Evolutionary conservation across 129 eudicot species (phyloP), one percentile per base, ranked within the genome.

Genomic region (Saposhnikovia divaricata): DNA sequence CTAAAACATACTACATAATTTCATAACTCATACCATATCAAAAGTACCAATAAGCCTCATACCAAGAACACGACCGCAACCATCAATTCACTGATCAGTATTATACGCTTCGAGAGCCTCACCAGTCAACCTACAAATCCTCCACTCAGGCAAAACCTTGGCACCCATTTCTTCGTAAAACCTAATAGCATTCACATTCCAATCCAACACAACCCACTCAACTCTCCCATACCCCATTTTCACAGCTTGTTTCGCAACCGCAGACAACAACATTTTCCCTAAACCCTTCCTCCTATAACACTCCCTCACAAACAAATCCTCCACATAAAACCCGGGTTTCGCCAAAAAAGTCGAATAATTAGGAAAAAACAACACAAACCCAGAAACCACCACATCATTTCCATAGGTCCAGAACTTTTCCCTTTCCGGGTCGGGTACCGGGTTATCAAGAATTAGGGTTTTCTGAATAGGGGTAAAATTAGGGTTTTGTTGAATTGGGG

Each of bases 141-240:
- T 84, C 96, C 93, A 91, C 27, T 91, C 97, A 27, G 84, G 85
- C 89, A 90, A 72, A 5, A 93, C 87, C 84, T 83, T 34, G 44
- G 97, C 98, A 14, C 98, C 98, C 93, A 93, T 93, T 72, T 65
- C 81, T 83, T 93, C 89, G 31, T 93, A 93, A 75, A 93, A 93
- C 81, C 50, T 78, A 1, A 91, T 88, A 9, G 97, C 97, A 80
- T 90, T 90, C 83, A 82, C 81, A 76, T 94, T 91, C 98, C 98
- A 94, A 74, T 91, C 97, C 43, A 94, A 81, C 75, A 93, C 98
- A 25, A 82, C 91, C 98, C 98, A 93, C 77, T 93, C 98, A 82
- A 93, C 96, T 72, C 96, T 80, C 50, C 96, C 98, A 57, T 81
- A 91, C 77, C 93, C 97, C 90, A 93, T 88, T 82, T 61, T 86